Percentiles rank a stretch among this genome's conserved stretches.
Conservation (phyloP, 2,329 filamentous ascomycete genomes). For the Botrytis tulipae region DNA sequence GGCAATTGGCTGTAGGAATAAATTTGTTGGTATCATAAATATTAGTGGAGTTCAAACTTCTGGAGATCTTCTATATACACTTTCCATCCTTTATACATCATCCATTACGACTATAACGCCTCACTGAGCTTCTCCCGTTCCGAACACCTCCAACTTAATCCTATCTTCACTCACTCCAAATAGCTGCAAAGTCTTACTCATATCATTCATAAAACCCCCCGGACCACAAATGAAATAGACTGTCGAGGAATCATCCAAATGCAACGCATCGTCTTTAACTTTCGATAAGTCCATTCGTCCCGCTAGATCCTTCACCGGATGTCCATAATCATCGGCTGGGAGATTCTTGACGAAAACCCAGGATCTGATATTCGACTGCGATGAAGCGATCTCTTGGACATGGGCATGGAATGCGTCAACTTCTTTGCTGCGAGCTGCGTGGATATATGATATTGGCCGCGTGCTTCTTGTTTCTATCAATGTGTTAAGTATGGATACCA, state of each 20-base stretch:
- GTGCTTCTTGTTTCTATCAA: constrained; percentile 40
- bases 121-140: background rate
- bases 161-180: background rate
- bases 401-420: constrained; percentile 55
- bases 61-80: background rate
- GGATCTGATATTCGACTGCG: background rate
- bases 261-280: background rate
- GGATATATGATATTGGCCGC: constrained; percentile 60
- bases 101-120: no score
- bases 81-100: no score
- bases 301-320: background rate
- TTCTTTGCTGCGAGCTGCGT: constrained; percentile 53
- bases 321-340: background rate
- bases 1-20: background rate
- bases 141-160: constrained; percentile 14
- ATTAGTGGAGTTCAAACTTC: background rate
- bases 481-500: constrained; percentile 63
- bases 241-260: background rate
- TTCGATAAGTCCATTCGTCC: constrained; percentile 13
- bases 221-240: constrained; percentile 19
- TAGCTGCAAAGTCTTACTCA: background rate
- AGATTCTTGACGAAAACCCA: constrained; percentile 11
- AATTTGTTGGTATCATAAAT: background rate
- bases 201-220: constrained; percentile 11
- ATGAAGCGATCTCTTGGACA: constrained; percentile 38